Evolutionary conservation across 768 basidiomycete species (phyloP), one percentile per base, ranked within the genome.

Genomic region (Epithele typhae): DNA sequence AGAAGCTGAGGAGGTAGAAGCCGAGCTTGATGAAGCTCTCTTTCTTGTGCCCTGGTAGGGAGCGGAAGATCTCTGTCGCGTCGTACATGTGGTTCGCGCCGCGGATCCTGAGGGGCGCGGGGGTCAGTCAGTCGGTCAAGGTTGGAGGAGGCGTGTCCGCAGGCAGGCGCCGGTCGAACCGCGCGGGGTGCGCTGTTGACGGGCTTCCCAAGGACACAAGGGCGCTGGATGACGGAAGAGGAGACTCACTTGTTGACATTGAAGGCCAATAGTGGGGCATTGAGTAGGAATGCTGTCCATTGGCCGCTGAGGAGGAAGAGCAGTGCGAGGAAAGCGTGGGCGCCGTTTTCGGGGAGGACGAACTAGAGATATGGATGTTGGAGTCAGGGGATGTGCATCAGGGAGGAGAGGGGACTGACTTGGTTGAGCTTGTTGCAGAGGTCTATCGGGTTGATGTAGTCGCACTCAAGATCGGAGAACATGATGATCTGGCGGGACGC

Each of bases 381-480:
- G 7, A 14, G 14, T 30, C 27, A 30, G 19, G 50, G 25, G 34
- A 36, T 8, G 19, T 25, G n/a, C 25, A 23, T 6, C 10, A 24
- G 43, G 40, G 4, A 46, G 19, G 49, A 22, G 24, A 11, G 23
- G 37, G 21, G 33, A 68, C 76, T 37, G 54, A 95, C 95, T 70
- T 93, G 90, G 65, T 98, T 98, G 60, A 98, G 84, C 75, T 96
- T 97, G 72, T 98, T 98, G 72, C 96, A 98, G 32, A 98, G 84
- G 69, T 99, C 96, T 81, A 99, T 99, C 43, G 96, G 96, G 70
- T 99, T 99, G 76, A 98, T 95, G 73, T 97, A 98, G 78, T 96
- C 93, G 76, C 92, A 96, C 72, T 97, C 95, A 64, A 98, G 74
- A 73, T 98, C 96, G 36, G 93, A 96, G 76, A 98, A 98, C 95